Base-by-base conservation (phyloP, 2,329 filamentous ascomycete genomes). In the Penicillium corylophilum region DNA sequence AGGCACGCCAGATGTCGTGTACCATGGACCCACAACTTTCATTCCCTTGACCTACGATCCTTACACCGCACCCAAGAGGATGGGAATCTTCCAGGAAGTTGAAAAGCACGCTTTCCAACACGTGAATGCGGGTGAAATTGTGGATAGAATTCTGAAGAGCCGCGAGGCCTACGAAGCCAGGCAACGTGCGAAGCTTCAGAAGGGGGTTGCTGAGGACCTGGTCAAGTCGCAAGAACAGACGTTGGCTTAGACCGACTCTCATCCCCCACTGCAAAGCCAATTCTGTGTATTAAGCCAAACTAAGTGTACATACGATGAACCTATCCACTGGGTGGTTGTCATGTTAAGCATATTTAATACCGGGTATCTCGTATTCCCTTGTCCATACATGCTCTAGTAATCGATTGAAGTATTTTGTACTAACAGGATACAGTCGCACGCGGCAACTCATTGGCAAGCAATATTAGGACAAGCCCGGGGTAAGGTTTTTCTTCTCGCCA, bases 1-100 rank as follows among this genome's bases (percentile, higher is more conserved):
- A 72, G 85, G 87, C 44, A 82, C 81, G 4, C 89, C 91, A 13
- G 80, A 87, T 63, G 87, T 85, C 24, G 89, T 99, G 55, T 99
- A 97, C 73, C 94, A 99, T 74, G 94, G 94, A n/a, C 90, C 91
- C 6, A 99, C 94, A 0, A 82, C 88, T 12, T 96, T 96, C 70
- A 94, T 95, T 77, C 88, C 77, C 12, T 70, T 80, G 22, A 89
- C 85, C 5, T 89, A 89, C 67, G 88, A 92, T 65, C 88, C 89
- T 1, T 96, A 97, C 74, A 79, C 80, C 24, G 89, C 85, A 13
- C 86, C 91, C 47, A 94, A 92, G 72, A 78, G 80, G 43, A 84
- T 96, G 78, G 87, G 87, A 29, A 90, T 99, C 67, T 96, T 95
- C 77, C 81, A 79, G 36, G 84, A 95, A 69, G 86, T 96, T 38